phyloP scores from a whole-genome alignment of 805 yeast genomes.

The Osmozyma mogii region DNA sequence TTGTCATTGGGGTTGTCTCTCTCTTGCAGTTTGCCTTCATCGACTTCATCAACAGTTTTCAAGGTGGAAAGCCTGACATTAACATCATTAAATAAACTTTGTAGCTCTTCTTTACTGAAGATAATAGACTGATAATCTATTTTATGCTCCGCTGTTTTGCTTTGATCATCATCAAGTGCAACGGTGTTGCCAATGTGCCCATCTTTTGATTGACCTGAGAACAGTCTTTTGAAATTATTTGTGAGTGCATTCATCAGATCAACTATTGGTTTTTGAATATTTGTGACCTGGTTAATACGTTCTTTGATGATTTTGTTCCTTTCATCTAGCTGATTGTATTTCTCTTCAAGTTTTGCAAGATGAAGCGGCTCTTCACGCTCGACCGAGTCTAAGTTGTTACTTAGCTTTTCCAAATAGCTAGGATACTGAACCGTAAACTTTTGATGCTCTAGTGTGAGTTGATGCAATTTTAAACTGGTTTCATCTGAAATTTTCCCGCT shows the following conservation, averaged over 20 bases:
- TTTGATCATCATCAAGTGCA: no score
- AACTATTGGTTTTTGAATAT: conserved; percentile 27
- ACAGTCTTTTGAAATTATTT: conserved; percentile 16
- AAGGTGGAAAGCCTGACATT: conserved; percentile 10
- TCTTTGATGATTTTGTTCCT: conserved; percentile 10
- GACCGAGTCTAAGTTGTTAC: conserved; percentile 12
- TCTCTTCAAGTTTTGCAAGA: conserved; percentile 14
- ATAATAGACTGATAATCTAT: conserved; percentile 10
- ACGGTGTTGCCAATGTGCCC: no score
- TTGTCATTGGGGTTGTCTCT: conserved; percentile 1
- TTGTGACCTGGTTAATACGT: conserved; percentile 19
- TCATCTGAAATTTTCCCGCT: conserved; percentile 7
- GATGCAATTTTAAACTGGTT: conserved; percentile 10
- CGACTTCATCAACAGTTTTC: conserved; percentile 11
- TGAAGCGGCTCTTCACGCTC: conserved; percentile 7
- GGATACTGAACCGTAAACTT: conserved; percentile 17
- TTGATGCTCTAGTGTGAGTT: conserved; percentile 24
- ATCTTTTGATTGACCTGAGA: no score
- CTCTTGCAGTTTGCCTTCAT: conserved; percentile 1
- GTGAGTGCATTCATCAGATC: conserved; percentile 24
- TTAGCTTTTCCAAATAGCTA: conserved; percentile 18
- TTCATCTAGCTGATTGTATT: conserved; percentile 14
- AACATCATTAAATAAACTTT: conserved; percentile 13
- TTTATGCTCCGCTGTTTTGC: conserved; percentile 1
- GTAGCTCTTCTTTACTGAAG: conserved; percentile 16